Base-by-base conservation (phyloP, 495 filamentous ascomycete species). In the Penicillium bovifimosum region DNA sequence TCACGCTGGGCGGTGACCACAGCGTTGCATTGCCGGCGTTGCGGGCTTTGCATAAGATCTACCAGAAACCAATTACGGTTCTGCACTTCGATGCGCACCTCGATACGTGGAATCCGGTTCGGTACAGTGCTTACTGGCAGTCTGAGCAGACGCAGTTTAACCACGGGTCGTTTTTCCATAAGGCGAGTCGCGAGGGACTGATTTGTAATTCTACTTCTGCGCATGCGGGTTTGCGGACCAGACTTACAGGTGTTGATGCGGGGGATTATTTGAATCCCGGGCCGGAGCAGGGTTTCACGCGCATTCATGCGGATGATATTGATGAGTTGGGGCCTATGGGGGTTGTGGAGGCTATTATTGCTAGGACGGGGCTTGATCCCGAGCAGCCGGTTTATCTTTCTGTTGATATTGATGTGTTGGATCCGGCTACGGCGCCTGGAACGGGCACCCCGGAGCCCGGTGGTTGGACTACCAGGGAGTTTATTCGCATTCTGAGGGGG, bases 101-200 rank as follows among this genome's bases (percentile, higher is more conserved):
- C 0, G 89, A 95, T 62, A 93, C 89, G 5, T 92, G 88, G 88
- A 82, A 90, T 62, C 89, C 90, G 0, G 80, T 78, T 10, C 86
- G 85, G 50, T 92, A 91, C 67, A 83, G 86, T 0, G 82, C 79
- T 11, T 82, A 83, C 46, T 95, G 89, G 88, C 67, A 75, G 7
- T 79, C 76, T 10, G 76, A 81, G 61, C 86, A 88, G 62, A 75
- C 80, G 8, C 76, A 81, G 52, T 95, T 92, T 71, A 92, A 84
- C 62, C 89, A 95, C 66, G 88, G 89, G 4, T 84, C 76, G 41
- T 91, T 92, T 81, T 93, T 95, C 76, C 88, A 86, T 81, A 76
- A 90, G 42, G 88, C 89, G 2, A 81, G 80, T 41, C 79, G 81
- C 20, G 89, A 92, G 65, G 86, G 86, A 0, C 67, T 92, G 20